These are phyloP conservation scores for Euphrasia arctica DNA, from an alignment of 305 asterid species.

Conservation along the genomic window DNA sequence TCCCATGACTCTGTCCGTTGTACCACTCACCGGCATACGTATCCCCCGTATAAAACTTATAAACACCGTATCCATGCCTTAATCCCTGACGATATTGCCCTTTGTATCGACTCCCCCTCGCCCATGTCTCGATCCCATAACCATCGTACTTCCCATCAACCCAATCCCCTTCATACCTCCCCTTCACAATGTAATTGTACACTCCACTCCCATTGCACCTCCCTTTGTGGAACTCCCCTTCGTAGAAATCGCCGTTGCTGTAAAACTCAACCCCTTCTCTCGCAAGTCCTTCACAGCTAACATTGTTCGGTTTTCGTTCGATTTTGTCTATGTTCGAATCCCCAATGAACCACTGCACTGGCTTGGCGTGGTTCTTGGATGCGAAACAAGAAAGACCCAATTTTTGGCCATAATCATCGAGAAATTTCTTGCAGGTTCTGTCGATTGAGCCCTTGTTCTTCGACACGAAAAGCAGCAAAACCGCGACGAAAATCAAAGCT, in stretches of 20 bases:
- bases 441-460: constrained; percentile 43
- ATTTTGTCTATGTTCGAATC: constrained; percentile 33
- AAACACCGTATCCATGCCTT: constrained; percentile 78
- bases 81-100: constrained; percentile 82
- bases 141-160: constrained; percentile 86
- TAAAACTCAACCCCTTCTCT: constrained; percentile 77
- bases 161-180: constrained; percentile 94
- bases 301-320: constrained; percentile 17
- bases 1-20: constrained; percentile 82
- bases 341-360: constrained; percentile 82
- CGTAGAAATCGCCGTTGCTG: constrained; percentile 79
- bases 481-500: constrained; percentile 56
- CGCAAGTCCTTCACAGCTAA: constrained; percentile 19
- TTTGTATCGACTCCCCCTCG: constrained; percentile 65
- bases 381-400: constrained; percentile 35
- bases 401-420: constrained; percentile 41
- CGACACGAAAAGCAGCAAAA: constrained; percentile 45
- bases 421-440: constrained; percentile 31
- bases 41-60: constrained; percentile 79
- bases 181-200: constrained; percentile 62
- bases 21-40: constrained; percentile 77
- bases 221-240: constrained; percentile 87
- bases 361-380: constrained; percentile 38
- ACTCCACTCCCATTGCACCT: constrained; percentile 90
- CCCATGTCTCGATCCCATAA: constrained; percentile 85